Base-by-base conservation (phyloP, 352 stramenopile species). In the Peronospora destructor region DNA sequence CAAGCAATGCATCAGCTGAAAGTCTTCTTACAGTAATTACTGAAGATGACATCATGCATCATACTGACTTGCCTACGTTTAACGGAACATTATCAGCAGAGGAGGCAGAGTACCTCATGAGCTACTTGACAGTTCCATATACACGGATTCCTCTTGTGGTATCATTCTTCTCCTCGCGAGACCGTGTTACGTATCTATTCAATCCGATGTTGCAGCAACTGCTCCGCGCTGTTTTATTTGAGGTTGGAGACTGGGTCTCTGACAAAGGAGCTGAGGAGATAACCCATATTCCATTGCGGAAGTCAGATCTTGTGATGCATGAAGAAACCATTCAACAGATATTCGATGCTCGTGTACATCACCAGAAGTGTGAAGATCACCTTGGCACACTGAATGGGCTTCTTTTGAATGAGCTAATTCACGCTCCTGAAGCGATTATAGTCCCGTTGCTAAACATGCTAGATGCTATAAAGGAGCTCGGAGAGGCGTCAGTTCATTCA, bases 71-170 rank as follows among this genome's bases (percentile, higher is more conserved):
- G 28, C 96, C 97, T 4, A 97, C 94, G 0, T 99, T 98, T 65
- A 90, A 95, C 38, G 84, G 94, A 37, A 95, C 96, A 17, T 71
- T 99, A n/a, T 95, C 87, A 10, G 82, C 91, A 16, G 91, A 97
- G 46, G 96, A 99, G 58, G 96, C 91, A 0, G 96, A 99, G 68
- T 94, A 97, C 9, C 88, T 99, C 47, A 86, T 98, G 51, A 95
- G 97, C 60, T 99, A 99, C 64, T 81, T 99, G 46, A 99, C 97
- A 4, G 97, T 98, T 7, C 97, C 97, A 25, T 99, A 99, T 59
- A 90, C 98, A 25, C 67, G 95, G 16, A 99, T 99, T 56, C 97
- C 97, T 28, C 78, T 99, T 4, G 84, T 99, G 25, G 65, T 97
- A 7, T 91, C 97, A 37, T 99, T 99, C 53, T 99, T 99, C 51